Evolutionary conservation across 1,284 basidiomycete species (phyloP).

Genomic region (Naganishia cerealis): DNA sequence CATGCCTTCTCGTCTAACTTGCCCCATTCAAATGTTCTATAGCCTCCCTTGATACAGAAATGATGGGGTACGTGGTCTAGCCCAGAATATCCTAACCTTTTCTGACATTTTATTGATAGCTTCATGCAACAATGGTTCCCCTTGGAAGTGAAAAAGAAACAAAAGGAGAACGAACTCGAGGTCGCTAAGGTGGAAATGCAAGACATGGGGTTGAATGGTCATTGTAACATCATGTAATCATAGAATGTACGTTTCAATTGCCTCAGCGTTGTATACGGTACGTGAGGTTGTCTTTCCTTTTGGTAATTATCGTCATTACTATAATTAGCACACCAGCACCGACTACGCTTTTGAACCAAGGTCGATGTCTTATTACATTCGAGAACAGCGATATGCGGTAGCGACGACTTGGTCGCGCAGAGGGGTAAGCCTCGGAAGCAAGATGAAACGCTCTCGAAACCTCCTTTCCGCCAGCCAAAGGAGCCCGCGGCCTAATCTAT

Average conservation of each 20-base stretch:
- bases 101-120: slow-evolving; percentile 33
- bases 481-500: neutral
- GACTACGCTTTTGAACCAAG: neutral
- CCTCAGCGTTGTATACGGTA: slow-evolving; percentile 11
- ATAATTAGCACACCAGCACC: neutral
- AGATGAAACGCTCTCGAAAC: neutral
- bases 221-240: slow-evolving; percentile 30
- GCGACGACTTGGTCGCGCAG: neutral
- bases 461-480: slow-evolving; percentile 1
- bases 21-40: neutral
- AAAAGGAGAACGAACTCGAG: slow-evolving; percentile 74
- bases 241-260: too few species aligned
- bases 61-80: slow-evolving; percentile 58
- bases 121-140: slow-evolving; percentile 95
- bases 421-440: neutral
- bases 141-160: slow-evolving; percentile 73
- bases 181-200: slow-evolving; percentile 68
- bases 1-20: neutral
- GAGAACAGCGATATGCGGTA: neutral
- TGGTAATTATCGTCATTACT: neutral
- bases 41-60: slow-evolving; percentile 46
- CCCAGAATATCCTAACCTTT: slow-evolving; percentile 42
- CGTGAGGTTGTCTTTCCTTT: neutral
- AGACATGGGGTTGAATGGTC: slow-evolving; percentile 61
- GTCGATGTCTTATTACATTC: neutral